These are phyloP conservation scores for Talaromyces stipitatus DNA, from an alignment of 495 filamentous ascomycete genomes.

Conservation along the genomic window DNA sequence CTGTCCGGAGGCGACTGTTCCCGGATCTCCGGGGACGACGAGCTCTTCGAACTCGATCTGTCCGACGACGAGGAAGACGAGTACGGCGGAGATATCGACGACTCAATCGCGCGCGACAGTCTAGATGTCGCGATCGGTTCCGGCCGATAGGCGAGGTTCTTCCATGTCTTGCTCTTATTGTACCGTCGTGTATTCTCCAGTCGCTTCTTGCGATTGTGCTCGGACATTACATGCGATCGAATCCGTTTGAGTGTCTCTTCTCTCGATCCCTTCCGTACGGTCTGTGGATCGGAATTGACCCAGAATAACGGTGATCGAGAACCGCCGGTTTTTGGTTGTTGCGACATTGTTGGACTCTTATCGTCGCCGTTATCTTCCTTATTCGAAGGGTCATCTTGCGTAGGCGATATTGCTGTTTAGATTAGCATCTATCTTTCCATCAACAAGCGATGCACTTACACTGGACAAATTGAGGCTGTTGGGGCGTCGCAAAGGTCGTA, in stretches of 20 bases:
- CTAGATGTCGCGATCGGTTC: slow-evolving; percentile 1
- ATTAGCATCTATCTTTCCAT: not conserved
- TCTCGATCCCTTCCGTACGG: slow-evolving; percentile 30
- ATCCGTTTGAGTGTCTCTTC: slow-evolving; percentile 42
- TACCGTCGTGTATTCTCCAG: slow-evolving; percentile 36
- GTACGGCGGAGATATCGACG: not conserved
- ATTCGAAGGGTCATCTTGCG: not conserved
- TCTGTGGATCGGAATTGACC: slow-evolving; percentile 37
- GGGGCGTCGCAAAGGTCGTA: not conserved
- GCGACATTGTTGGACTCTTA: not conserved
- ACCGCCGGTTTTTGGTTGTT: not conserved
- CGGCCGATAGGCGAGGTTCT: slow-evolving; percentile 34
- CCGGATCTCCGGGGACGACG: not conserved
- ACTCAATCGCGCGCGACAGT: not conserved
- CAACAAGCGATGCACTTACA: not conserved
- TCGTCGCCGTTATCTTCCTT: not conserved
- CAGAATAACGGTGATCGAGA: slow-evolving; percentile 35
- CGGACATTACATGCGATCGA: slow-evolving; percentile 44
- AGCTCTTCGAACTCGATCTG: not conserved
- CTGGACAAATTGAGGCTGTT: not conserved
- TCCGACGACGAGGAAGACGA: not conserved
- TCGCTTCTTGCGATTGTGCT: slow-evolving; percentile 43
- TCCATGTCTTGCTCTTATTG: slow-evolving; percentile 34
- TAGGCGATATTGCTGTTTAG: not conserved
- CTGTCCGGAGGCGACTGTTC: not conserved